Base-by-base conservation (phyloP, 495 filamentous ascomycete species). In the Trichoderma reesei region DNA sequence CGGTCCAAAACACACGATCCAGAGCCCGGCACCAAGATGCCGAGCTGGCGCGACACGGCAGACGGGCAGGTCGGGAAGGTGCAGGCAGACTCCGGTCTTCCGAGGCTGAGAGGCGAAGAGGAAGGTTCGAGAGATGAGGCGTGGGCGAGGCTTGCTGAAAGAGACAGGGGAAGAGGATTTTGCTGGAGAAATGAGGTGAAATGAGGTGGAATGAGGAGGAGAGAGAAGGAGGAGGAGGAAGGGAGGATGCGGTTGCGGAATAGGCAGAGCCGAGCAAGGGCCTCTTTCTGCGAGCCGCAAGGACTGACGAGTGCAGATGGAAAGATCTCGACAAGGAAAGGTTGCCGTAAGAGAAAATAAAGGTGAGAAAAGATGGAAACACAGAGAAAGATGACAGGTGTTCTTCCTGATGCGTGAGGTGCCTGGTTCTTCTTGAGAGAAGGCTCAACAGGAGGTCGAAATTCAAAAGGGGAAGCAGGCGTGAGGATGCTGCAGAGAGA, bases 41-140 rank as follows among this genome's bases (percentile, higher is more conserved):
- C 51, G 51, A 56, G 44, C 51, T 56, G 51, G 51, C 51, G 51
- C 51, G 34, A 33, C 51, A 56, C 51, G 51, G 44, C 44, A 48
- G 44, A 48, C 44, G 44, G n/a, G 51, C 10, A 13, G 13, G 13
- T 31, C 51, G 51, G 51, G 51, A 56, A 56, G 51, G 51, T 56
- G 51, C 51, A 56, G 51, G 3, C 26, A 33, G 51, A 2, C 31
- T 33, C 51, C 31, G 51, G 20, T 10, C 6, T 56, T 34, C 42
- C 2, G 51, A 31, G 31, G 20, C 51, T 33, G 26, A 18, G 26
- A 48, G 5, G 44, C 33, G 51, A 9, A 20, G 3, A 11, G 14
- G 48, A 33, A 14, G 26, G 26, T 33, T 8, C 46, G n/a, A 18
- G 26, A 18, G 44, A 48, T 48, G 14, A 20, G 44, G 18, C 44